Evolutionary conservation across 1,284 basidiomycete species (phyloP).

Genomic region (Microbotryomycetes sp.): DNA sequence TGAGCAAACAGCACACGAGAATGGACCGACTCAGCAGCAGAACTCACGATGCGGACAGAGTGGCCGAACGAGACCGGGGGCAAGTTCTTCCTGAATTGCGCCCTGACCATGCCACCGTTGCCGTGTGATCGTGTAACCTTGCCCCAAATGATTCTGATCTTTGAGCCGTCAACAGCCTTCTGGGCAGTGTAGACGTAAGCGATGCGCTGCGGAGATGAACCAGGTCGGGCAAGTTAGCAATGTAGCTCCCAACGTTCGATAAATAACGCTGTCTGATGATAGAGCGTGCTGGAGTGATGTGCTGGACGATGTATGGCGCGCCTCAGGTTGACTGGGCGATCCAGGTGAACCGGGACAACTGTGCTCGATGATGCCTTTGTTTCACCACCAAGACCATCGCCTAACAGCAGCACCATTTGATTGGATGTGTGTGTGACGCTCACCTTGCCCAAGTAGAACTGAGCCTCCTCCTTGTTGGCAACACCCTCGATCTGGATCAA

Average conservation of each 20-base stretch:
- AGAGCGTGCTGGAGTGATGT: no score
- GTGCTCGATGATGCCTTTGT: no score
- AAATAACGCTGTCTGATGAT: background rate
- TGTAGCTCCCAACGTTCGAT: background rate
- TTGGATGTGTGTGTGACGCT: no score
- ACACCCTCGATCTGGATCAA: slow-evolving; percentile 98
- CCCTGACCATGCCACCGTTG: slow-evolving; percentile 91
- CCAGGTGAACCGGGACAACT: no score
- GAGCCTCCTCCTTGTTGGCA: slow-evolving; percentile 79
- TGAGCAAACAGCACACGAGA: slow-evolving; percentile 33
- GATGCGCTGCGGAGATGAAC: slow-evolving; percentile 59
- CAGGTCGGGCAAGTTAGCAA: background rate
- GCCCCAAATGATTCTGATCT: slow-evolving; percentile 47
- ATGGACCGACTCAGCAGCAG: slow-evolving; percentile 28
- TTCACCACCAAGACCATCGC: no score
- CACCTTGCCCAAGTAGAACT: slow-evolving; percentile 99
- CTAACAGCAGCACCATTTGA: no score
- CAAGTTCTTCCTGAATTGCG: slow-evolving; percentile 95
- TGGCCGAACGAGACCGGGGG: slow-evolving; percentile 95
- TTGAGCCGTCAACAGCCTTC: slow-evolving; percentile 43
- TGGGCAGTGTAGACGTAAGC: slow-evolving; percentile 78
- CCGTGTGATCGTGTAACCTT: slow-evolving; percentile 90
- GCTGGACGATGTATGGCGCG: no score
- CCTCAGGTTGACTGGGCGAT: no score
- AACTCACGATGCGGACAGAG: slow-evolving; percentile 80